Evolutionary conservation across 176 grass and related monocot species (phyloP).

Genomic region (Hsuehochloa calcarea): DNA sequence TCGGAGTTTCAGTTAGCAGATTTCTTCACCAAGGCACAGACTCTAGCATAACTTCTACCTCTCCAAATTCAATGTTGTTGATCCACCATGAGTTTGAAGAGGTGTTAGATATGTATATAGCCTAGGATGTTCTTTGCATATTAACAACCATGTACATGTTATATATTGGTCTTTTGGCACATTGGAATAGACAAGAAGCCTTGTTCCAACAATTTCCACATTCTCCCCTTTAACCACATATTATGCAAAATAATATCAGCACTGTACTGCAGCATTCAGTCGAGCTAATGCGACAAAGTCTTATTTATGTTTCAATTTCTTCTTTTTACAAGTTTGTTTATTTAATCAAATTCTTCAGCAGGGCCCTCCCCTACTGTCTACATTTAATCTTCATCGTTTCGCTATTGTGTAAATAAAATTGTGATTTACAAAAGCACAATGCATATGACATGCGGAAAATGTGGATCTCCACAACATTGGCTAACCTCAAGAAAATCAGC

Average conservation of each 20-base stretch:
- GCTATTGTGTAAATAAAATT: not conserved
- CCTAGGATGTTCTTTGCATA: no score
- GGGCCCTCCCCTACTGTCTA: not conserved
- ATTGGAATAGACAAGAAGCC: no score
- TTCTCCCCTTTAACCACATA: not conserved
- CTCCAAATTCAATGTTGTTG: no score
- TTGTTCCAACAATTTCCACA: no score
- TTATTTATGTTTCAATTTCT: not conserved
- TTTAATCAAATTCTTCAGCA: not conserved
- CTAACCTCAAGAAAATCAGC: conserved; percentile 84
- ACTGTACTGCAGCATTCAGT: not conserved
- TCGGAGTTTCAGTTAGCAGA: no score
- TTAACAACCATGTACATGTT: no score
- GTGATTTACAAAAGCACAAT: not conserved
- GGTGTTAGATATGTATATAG: no score
- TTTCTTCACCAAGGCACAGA: no score
- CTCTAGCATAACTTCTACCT: no score
- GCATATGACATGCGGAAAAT: conserved; percentile 29
- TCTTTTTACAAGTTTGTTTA: not conserved
- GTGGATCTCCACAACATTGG: conserved; percentile 22
- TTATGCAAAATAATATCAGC: not conserved
- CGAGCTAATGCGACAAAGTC: not conserved
- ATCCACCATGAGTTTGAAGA: no score
- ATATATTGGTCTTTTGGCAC: no score
- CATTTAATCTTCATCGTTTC: not conserved